Conservation (phyloP, 768 basidiomycete species). For the Amylocystis lapponica region DNA sequence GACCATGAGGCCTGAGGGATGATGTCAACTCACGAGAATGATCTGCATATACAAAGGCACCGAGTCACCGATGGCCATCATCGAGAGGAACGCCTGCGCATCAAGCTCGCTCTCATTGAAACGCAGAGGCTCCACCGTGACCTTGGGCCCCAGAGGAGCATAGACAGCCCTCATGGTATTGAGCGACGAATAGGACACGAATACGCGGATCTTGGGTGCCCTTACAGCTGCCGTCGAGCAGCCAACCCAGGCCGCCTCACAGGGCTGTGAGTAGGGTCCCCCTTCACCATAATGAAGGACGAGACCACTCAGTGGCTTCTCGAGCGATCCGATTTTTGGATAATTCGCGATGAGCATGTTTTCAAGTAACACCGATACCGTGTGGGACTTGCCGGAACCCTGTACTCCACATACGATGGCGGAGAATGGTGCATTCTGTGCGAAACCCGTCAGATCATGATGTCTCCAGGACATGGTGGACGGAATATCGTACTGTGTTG, state of each 20-base stretch:
- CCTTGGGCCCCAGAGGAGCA: constrained; percentile 30
- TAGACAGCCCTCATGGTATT: constrained; percentile 58
- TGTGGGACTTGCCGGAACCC: constrained; percentile 73
- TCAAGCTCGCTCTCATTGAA: constrained; percentile 60
- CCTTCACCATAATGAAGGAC: constrained; percentile 70
- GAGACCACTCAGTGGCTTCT: constrained; percentile 53
- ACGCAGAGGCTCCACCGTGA: constrained; percentile 48
- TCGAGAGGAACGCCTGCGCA: constrained; percentile 60
- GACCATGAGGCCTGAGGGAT: too few species aligned
- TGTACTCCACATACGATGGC: constrained; percentile 74
- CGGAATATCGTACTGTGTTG: constrained; percentile 61
- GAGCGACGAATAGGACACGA: constrained; percentile 55
- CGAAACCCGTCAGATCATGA: too few species aligned
- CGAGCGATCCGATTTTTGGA: constrained; percentile 41
- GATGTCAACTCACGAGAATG: constrained; percentile 42
- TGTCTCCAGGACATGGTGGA: too few species aligned
- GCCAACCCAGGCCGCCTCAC: constrained; percentile 62
- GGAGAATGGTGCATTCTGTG: constrained; percentile 73
- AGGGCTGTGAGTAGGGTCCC: constrained; percentile 48
- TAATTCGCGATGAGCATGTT: constrained; percentile 57
- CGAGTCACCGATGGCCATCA: constrained; percentile 66
- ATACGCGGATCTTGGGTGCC: constrained; percentile 38
- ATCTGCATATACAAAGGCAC: constrained; percentile 69
- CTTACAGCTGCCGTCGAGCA: constrained; percentile 26
- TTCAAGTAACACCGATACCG: constrained; percentile 61